A percentile compares a stretch with the other conserved stretches of the same genome.
These are phyloP conservation scores for Casuarina cunninghamiana DNA, from an alignment of 306 rosid genomes.

Conservation along the genomic window DNA sequence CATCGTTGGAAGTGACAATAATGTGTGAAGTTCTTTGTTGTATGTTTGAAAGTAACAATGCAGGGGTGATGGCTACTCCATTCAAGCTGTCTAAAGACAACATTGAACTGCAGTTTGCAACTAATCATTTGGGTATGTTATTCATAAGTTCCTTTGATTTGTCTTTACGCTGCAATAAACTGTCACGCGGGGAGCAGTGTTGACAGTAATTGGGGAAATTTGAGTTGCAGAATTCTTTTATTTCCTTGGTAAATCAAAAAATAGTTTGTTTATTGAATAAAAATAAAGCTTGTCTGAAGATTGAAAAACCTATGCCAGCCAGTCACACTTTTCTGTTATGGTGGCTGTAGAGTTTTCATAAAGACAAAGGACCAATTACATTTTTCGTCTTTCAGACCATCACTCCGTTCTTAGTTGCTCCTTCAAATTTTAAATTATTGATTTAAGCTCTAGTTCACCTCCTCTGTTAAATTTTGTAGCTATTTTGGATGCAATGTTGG, in stretches of 20 bases:
- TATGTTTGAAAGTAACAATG: constrained; percentile 70
- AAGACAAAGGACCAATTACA: background rate
- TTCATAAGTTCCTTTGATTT: constrained; percentile 10
- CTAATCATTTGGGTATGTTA: constrained; percentile 69
- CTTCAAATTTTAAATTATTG: no score
- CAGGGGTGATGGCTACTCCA: constrained; percentile 78
- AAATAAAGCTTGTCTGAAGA: background rate
- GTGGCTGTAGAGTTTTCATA: background rate
- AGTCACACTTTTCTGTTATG: background rate
- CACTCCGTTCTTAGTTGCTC: no score
- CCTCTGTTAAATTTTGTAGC: no score
- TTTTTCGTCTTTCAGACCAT: no score
- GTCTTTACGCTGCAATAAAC: background rate
- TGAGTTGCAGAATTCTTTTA: background rate
- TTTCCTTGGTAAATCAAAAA: background rate
- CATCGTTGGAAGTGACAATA: constrained; percentile 4
- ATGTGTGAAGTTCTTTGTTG: constrained; percentile 9
- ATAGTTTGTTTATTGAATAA: background rate
- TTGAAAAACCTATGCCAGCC: background rate
- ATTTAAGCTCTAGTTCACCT: no score
- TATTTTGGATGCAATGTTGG: no score
- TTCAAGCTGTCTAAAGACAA: constrained; percentile 68
- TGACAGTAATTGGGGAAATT: background rate
- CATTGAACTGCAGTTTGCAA: constrained; percentile 80
- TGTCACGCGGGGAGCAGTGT: background rate